Percentiles rank a stretch among this genome's conserved stretches.
Conservation (phyloP, 2,329 filamentous ascomycete genomes). For the Westerdykella sp. region DNA sequence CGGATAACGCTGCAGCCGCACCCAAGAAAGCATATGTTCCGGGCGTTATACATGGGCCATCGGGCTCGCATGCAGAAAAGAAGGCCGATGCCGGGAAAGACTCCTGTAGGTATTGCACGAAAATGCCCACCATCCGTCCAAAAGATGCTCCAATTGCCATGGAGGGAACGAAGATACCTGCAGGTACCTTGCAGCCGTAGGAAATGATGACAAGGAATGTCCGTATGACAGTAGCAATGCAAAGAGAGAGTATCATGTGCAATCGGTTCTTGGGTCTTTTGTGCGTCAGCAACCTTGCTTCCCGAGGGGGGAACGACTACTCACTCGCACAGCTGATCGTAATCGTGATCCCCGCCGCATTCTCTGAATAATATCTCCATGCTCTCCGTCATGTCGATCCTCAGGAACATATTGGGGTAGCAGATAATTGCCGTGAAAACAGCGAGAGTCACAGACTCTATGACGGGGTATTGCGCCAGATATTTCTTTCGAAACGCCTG, state of each 20-base stretch:
- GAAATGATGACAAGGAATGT: conserved; percentile 86
- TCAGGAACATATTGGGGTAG: conserved; percentile 90
- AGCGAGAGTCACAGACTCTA: conserved; percentile 80
- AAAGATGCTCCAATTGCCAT: conserved; percentile 97
- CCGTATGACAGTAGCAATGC: conserved; percentile 73
- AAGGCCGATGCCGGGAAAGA: conserved; percentile 74
- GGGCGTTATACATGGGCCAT: conserved; percentile 92
- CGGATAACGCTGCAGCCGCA: conserved; percentile 82
- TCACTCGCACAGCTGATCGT: conserved; percentile 80
- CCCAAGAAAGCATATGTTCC: conserved; percentile 96
- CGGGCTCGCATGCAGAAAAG: conserved; percentile 82
- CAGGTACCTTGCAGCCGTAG: conserved; percentile 95
- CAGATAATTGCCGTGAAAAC: conserved; percentile 83
- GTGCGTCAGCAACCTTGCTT: conserved; percentile 9
- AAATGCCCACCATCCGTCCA: conserved; percentile 85
- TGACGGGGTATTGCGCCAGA: conserved; percentile 71
- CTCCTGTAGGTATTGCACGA: conserved; percentile 85
- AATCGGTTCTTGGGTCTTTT: conserved; percentile 58
- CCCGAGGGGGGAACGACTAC: conserved; percentile 14
- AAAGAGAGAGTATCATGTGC: conserved; percentile 70
- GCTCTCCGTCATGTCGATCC: conserved; percentile 98
- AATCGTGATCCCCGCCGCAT: conserved; percentile 82
- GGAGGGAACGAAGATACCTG: conserved; percentile 94
- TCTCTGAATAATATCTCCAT: conserved; percentile 98
- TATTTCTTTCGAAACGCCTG: conserved; percentile 95